Evolutionary conservation across 495 filamentous ascomycete genomes (phyloP).

Genomic region (Xylaria longipes): DNA sequence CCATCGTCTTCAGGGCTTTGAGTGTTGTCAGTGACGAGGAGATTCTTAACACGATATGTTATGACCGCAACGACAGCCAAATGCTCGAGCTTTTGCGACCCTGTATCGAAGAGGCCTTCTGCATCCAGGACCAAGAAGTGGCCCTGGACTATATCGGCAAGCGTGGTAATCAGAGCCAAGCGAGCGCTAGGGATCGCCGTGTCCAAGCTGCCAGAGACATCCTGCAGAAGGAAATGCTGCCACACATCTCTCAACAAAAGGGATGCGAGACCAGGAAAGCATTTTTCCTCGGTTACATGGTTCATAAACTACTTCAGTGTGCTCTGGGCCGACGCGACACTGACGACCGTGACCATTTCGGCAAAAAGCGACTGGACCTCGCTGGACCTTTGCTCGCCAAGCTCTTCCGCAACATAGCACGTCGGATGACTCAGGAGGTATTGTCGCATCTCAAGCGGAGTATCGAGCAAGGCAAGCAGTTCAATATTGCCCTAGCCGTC

Average conservation of each 20-base stretch:
- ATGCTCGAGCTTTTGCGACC: constrained; percentile 98
- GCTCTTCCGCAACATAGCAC: constrained; percentile 87
- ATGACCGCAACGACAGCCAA: constrained; percentile 90
- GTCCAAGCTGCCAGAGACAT: constrained; percentile 90
- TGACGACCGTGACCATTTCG: constrained; percentile 98
- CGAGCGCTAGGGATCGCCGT: constrained; percentile 82
- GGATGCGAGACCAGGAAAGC: constrained; percentile 97
- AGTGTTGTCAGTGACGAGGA: constrained; percentile 98
- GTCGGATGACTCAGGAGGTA: constrained; percentile 86
- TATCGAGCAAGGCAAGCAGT: constrained; percentile 85
- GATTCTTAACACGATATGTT: constrained; percentile 96
- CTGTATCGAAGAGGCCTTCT: constrained; percentile 93
- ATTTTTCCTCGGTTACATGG: constrained; percentile 99
- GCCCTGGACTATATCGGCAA: constrained; percentile 96
- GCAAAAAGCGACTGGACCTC: constrained; percentile 96
- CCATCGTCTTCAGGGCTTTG: constrained; percentile 91
- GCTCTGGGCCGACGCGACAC: constrained; percentile 88
- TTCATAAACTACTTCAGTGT: constrained; percentile 90
- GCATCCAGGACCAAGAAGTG: constrained; percentile 95
- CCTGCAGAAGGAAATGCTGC: constrained; percentile 94
- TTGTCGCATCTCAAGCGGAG: constrained; percentile 88
- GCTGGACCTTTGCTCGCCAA: constrained; percentile 93
- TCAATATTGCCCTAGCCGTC: constrained; percentile 86
- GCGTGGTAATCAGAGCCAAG: constrained; percentile 74
- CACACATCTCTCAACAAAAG: constrained; percentile 93